Percentiles rank a stretch among this genome's conserved stretches.
Evolutionary conservation across 495 filamentous ascomycete genomes (phyloP).

Genomic region (Immersiella caudata): DNA sequence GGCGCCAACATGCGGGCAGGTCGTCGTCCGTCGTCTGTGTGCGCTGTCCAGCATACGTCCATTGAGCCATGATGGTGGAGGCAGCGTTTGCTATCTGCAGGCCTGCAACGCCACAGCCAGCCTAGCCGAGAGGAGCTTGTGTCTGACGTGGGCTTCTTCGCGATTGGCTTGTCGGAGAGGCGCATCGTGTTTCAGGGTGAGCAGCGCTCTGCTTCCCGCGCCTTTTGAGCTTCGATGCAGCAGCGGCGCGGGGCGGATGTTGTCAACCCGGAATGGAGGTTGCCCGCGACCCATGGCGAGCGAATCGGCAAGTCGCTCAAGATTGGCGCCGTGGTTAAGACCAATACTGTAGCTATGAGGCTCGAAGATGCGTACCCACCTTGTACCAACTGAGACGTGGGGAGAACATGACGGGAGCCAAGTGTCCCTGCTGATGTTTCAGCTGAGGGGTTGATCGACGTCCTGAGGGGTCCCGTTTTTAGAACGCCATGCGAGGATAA

Average conservation of each 20-base stretch:
- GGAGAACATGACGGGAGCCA: conserved; percentile 6
- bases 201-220: background rate
- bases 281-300: background rate
- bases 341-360: background rate
- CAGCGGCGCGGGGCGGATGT: background rate
- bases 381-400: conserved; percentile 5
- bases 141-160: conserved; percentile 6
- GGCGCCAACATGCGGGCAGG: background rate
- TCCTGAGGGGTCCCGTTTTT: conserved; percentile 2
- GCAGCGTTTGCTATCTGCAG: background rate
- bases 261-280: conserved; percentile 2
- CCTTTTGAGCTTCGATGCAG: background rate
- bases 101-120: background rate
- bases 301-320: background rate
- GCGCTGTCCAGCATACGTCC: conserved; percentile 3
- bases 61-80: background rate
- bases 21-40: background rate
- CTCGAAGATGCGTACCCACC: background rate
- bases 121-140: conserved; percentile 5
- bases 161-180: conserved; percentile 8
- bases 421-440: conserved; percentile 7
- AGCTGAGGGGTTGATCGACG: conserved; percentile 6
- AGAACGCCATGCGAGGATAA: background rate
- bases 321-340: conserved; percentile 1
- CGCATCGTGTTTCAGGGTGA: conserved; percentile 15